Base-by-base conservation (phyloP, 2,329 filamentous ascomycete species). In the Aureobasidium sp. region DNA sequence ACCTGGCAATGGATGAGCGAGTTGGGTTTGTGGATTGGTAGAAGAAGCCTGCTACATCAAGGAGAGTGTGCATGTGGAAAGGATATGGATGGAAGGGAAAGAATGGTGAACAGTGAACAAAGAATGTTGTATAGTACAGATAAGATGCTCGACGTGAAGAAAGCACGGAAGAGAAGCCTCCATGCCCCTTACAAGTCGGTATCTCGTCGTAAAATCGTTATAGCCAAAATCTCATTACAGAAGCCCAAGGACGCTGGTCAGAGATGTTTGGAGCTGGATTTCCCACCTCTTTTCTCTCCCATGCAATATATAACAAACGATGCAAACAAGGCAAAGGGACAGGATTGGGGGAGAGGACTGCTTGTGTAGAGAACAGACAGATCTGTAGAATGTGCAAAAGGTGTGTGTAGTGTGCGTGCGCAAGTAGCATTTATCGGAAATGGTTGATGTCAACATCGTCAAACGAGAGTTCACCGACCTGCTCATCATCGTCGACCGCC, bases 401-500 rank as follows among this genome's bases (percentile, higher is more conserved):
- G 25, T 48, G 45, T 48, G 47, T 49, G 47, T 51, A 51, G 47
- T 31, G 45, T 34, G 45, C n/a, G n/a, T 22, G 60, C 27, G n/a
- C 14, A 27, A 37, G 12, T 48, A 39, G 25, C 44, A 47, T 41
- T 81, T 76, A 84, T 77, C 77, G 75, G 73, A 83, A 82, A 69
- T 57, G 53, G 53, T 79, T 79, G 81, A 84, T 84, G 74, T 84
- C 80, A 74, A 83, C 77, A 76, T 85, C 81, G 75, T 79, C 81
- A 79, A 84, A 82, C 74, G 79, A 81, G 79, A 81, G 76, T 79
- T 82, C 79, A 85, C 84, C 83, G 79, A 87, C 84, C 83, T 85
- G 84, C 76, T 87, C 84, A 72, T 80, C 77, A 71, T 82, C 81
- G 68, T 75, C 76, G 69, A 81, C 78, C 66, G 70, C 68, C 66